Conservation (phyloP, 345 rosid species). For the Syzygium grande region DNA sequence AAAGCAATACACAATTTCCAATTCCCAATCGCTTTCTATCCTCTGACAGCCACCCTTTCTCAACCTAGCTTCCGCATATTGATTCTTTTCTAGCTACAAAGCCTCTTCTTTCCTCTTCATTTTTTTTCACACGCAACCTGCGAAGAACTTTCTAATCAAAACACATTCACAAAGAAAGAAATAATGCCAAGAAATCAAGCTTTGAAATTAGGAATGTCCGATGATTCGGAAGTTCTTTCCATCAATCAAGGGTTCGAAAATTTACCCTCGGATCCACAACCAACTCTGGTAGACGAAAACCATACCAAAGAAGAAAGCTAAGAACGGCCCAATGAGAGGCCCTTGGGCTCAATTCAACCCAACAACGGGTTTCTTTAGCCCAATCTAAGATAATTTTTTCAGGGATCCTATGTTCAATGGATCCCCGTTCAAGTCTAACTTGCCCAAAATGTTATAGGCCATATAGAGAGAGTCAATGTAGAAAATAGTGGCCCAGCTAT, state of each 20-base stretch:
- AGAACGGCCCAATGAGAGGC: not conserved
- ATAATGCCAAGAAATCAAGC: not conserved
- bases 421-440: not conserved
- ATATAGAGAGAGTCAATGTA: accelerated
- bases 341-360: not conserved
- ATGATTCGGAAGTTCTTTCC: not conserved
- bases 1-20: not conserved
- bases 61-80: not conserved
- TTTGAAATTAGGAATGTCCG: accelerated
- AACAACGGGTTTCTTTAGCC: not conserved
- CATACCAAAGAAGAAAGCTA: not conserved
- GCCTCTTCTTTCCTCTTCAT: not conserved
- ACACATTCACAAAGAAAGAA: not conserved
- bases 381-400: not conserved
- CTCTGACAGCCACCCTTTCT: not conserved
- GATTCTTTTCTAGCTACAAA: not conserved
- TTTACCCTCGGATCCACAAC: not conserved
- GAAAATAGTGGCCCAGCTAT: not conserved
- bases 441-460: not conserved
- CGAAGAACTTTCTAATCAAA: not conserved
- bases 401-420: not conserved
- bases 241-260: not conserved
- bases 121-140: not conserved
- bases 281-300: accelerated
- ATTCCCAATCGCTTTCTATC: not conserved